Percentiles rank a stretch among this genome's conserved stretches.
These are phyloP conservation scores for Sphagnum magellanicum DNA, from an alignment of 228 moss, liverwort and hornwort species.

Conservation along the genomic window DNA sequence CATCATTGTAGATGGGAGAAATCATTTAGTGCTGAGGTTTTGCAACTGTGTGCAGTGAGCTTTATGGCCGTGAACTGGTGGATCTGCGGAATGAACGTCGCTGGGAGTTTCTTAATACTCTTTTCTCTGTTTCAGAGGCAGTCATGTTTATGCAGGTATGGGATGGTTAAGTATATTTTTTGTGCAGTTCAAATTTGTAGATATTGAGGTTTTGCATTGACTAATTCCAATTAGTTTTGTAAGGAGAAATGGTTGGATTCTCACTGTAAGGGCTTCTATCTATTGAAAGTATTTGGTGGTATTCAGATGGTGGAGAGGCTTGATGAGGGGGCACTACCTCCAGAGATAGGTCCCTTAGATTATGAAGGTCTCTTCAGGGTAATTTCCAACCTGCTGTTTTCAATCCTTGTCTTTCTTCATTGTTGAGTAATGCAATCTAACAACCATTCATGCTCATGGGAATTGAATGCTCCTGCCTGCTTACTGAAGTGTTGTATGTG, in stretches of 20 bases:
- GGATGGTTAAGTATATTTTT: not conserved
- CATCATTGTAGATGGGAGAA: too few species aligned
- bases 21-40: slow-evolving; percentile 2
- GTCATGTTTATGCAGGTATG: slow-evolving; percentile 89
- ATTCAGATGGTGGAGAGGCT: slow-evolving; percentile 91
- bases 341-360: slow-evolving; percentile 74
- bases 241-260: too few species aligned
- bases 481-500: not conserved
- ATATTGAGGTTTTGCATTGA: too few species aligned
- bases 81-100: slow-evolving; percentile 73
- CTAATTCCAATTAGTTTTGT: too few species aligned
- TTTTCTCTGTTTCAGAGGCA: slow-evolving; percentile 85
- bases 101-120: slow-evolving; percentile 88
- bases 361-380: slow-evolving; percentile 81
- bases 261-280: too few species aligned
- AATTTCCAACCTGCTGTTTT: not conserved
- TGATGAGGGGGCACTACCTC: slow-evolving; percentile 80
- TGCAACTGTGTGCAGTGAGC: slow-evolving; percentile 50
- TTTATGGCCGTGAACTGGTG: slow-evolving; percentile 80
- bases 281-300: not conserved
- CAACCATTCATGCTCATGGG: too few species aligned
- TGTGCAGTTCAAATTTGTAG: not conserved
- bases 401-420: too few species aligned
- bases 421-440: too few species aligned
- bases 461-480: too few species aligned